Percentiles rank a stretch among this genome's conserved stretches.
Evolutionary conservation across 2,329 filamentous ascomycete species (phyloP).

Genomic region (Colletotrichum limetticola): DNA sequence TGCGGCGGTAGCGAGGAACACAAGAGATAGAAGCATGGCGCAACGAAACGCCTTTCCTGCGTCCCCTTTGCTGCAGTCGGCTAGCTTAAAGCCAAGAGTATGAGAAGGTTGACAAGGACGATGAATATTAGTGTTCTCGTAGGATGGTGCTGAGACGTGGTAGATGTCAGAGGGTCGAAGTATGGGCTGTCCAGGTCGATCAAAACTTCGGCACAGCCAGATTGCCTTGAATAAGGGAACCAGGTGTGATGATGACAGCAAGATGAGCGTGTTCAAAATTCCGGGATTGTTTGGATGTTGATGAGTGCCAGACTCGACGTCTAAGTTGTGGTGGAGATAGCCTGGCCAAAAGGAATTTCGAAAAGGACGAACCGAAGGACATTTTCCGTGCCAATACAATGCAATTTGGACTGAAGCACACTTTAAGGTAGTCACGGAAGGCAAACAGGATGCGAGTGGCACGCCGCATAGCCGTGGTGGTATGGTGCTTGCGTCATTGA

Average conservation of each 20-base stretch:
- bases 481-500: neutral
- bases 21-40: neutral
- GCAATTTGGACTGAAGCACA: neutral
- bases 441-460: neutral
- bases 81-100: neutral
- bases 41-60: slow-evolving; percentile 6
- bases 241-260: neutral
- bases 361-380: neutral
- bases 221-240: neutral
- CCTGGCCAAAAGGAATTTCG: neutral
- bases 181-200: neutral
- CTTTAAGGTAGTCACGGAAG: neutral
- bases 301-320: neutral
- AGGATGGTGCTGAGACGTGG: neutral
- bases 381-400: neutral
- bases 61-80: neutral
- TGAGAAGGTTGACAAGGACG: neutral
- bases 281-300: neutral
- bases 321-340: too few species aligned
- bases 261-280: neutral
- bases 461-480: neutral
- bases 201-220: neutral
- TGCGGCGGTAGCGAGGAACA: slow-evolving; percentile 5
- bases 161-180: neutral
- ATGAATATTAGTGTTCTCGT: neutral